phyloP scores from a whole-genome alignment of 768 basidiomycete genomes.

The Daedalea quercina region DNA sequence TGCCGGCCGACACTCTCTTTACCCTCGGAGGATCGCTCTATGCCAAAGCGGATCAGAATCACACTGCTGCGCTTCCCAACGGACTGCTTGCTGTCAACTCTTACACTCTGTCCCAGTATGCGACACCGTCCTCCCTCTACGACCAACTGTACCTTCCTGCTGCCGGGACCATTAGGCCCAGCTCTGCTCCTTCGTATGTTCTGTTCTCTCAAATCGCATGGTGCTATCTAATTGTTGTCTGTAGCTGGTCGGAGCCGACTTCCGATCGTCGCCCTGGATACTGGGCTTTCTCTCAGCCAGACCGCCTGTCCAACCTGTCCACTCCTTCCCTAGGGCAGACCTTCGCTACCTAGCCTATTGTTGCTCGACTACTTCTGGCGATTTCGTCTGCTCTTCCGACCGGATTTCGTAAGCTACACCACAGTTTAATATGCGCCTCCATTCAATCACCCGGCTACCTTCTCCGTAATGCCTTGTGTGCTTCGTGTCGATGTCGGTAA shows the following conservation, averaged over 20 bases:
- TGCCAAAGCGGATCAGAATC: conserved; percentile 7
- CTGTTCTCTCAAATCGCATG: too few species aligned
- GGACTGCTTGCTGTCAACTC: conserved; percentile 14
- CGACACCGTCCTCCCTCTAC: conserved; percentile 6
- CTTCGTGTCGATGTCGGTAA: too few species aligned
- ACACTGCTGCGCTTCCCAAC: conserved; percentile 5
- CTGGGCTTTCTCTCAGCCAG: neutral
- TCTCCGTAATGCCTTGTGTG: too few species aligned
- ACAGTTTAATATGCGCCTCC: neutral
- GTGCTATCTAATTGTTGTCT: too few species aligned
- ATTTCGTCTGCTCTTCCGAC: neutral
- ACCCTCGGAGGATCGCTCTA: conserved; percentile 9
- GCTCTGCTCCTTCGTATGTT: conserved; percentile 21
- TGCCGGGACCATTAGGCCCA: conserved; percentile 15
- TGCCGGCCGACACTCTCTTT: conserved; percentile 3
- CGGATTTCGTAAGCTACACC: neutral
- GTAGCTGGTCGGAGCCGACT: conserved; percentile 3
- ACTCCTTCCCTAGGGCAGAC: conserved; percentile 5
- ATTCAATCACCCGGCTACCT: too few species aligned
- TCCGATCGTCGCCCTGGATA: neutral
- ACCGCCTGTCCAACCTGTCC: conserved; percentile 3
- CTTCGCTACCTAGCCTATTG: neutral
- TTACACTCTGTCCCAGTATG: conserved; percentile 8
- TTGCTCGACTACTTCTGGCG: neutral
- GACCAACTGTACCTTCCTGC: conserved; percentile 13